Evolutionary conservation across 2,329 filamentous ascomycete species (phyloP).

Genomic region (Aureobasidium subglaciale): DNA sequence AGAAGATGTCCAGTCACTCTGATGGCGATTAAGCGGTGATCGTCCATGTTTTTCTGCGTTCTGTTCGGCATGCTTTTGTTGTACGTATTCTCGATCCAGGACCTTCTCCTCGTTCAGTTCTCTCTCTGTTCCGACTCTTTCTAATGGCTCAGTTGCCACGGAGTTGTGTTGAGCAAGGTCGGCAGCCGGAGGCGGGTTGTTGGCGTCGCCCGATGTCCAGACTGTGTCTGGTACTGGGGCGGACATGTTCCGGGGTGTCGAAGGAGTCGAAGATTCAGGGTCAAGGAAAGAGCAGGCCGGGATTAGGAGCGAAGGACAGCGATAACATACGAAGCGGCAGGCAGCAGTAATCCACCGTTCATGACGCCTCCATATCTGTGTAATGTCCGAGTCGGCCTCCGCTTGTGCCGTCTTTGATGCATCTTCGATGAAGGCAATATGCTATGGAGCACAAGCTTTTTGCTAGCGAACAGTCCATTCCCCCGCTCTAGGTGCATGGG

Average conservation of each 20-base stretch:
- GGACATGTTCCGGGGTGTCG: conserved; percentile 18
- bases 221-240: conserved; percentile 31
- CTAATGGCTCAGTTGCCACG: conserved; percentile 33
- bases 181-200: conserved; percentile 27
- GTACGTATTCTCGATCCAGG: conserved; percentile 24
- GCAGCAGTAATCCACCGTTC: background rate
- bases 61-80: conserved; percentile 18
- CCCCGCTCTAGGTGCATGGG: background rate
- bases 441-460: background rate
- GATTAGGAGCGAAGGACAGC: background rate
- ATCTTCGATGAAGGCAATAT: background rate
- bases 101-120: conserved; percentile 29
- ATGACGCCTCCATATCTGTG: conserved; percentile 13
- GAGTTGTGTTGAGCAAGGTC: conserved; percentile 33
- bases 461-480: background rate
- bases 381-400: conserved; percentile 11
- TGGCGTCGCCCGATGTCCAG: conserved; percentile 29
- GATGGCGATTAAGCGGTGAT: conserved; percentile 21
- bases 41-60: conserved; percentile 17
- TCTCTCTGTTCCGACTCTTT: conserved; percentile 30
- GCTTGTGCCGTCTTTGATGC: background rate
- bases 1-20: conserved; percentile 28
- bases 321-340: conserved; percentile 1
- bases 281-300: background rate
- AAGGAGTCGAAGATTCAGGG: background rate